Conservation (phyloP, 75 land plant genomes). For the Sequoiadendron giganteum region DNA sequence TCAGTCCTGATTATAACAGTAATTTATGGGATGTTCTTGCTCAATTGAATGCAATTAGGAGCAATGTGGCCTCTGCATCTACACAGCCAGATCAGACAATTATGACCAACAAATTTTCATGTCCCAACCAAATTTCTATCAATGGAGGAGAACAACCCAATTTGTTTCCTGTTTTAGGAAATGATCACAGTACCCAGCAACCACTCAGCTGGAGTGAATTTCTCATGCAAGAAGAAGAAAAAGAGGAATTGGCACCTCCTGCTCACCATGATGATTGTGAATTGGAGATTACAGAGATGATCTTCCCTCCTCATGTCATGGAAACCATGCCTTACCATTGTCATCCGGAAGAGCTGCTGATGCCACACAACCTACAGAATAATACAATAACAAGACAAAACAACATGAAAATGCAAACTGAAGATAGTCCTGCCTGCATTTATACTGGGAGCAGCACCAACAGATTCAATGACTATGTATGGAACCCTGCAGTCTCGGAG, state of each 20-base stretch:
- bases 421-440: background rate
- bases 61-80: background rate
- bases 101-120: background rate
- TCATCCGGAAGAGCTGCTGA: background rate
- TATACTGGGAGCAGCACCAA: background rate
- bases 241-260: background rate
- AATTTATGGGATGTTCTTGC: slow-evolving; percentile 12
- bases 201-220: slow-evolving; percentile 6
- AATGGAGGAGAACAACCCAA: background rate
- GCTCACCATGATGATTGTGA: background rate
- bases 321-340: background rate
- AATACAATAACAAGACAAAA: background rate
- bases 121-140: background rate
- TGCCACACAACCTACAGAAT: background rate
- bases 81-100: background rate
- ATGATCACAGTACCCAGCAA: background rate
- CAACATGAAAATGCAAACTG: background rate
- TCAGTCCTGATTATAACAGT: background rate
- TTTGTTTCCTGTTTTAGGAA: background rate
- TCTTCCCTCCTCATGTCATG: background rate
- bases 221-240: background rate
- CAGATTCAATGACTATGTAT: background rate
- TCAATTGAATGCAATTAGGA: slow-evolving; percentile 7
- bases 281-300: background rate
- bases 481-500: background rate